Evolutionary conservation across 192 early-diverging fungal species (phyloP), one percentile per base, ranked within the genome.

Genomic region (Chytriomyces confervae): DNA sequence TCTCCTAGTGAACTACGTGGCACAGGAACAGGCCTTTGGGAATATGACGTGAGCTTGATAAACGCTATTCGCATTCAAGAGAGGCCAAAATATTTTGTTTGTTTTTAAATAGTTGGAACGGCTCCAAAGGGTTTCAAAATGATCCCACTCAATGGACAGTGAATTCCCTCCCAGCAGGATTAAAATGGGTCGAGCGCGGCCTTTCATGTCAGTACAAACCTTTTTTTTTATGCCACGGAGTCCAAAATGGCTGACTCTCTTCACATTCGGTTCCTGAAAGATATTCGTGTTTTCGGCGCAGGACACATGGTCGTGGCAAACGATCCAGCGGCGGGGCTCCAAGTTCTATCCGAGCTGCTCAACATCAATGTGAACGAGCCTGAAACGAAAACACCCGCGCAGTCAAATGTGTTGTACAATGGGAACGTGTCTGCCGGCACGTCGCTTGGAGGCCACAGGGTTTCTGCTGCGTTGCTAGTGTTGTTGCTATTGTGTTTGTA

Each of bases 231-330:
- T 36, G 1, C 36, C 0, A 36, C 36, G 4, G 36, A 36, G 36
- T 36, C 36, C 36, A 36, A 4, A 36, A 36, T 4, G 4, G 4
- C 36, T 36, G 36, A 36, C 36, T 36, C 2, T 36, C 36, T 36
- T 36, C 36, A 36, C 36, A 4, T 36, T 36, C 36, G 36, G 36
- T 36, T 0, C 36, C 36, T 4, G 36, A 36, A 36, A 36, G 63
- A 86, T 60, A 79, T 87, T 24, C 74, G 81, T 16, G 62, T 93
- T 9, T 78, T 89, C 50, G 84, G 85, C 20, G 90, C 91, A 5
- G 92, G 92, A 0, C 92, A 93, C 77, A 83, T 92, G 82, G 86
- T 88, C 16, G 11, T 29, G 1, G 57, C 72, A 13, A 44, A 69
- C 24, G 11, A 69, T 8, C 67, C 67, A 6, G 16, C 27, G n/a